These are phyloP conservation scores for Trebouxia gelatinosa DNA, from an alignment of 163 green algal genomes.

Conservation along the genomic window DNA sequence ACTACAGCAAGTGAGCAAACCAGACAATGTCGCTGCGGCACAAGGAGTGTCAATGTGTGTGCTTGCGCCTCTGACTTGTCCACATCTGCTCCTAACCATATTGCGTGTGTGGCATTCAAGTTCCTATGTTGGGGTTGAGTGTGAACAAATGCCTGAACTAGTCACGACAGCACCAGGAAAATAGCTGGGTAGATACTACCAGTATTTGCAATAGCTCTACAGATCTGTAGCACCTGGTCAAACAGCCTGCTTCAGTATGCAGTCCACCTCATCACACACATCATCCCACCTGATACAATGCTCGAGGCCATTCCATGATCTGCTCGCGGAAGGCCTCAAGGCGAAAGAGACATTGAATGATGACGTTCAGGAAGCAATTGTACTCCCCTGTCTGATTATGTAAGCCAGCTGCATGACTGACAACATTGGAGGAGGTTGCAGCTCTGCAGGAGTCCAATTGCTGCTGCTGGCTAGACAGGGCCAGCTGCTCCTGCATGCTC, in stretches of 20 bases:
- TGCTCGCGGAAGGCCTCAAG: slow-evolving; percentile 49
- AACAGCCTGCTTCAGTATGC: not conserved
- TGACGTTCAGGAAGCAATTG: slow-evolving; percentile 86
- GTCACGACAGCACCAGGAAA: not conserved
- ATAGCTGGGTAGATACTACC: not conserved
- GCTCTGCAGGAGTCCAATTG: no score
- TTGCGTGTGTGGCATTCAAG: no score
- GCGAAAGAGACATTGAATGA: slow-evolving; percentile 65
- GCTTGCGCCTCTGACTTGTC: not conserved
- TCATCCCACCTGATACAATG: slow-evolving; percentile 10
- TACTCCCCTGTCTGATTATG: slow-evolving; percentile 74
- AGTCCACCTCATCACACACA: not conserved
- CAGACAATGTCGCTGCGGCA: not conserved
- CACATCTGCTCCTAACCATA: no score
- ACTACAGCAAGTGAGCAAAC: not conserved
- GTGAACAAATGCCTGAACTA: not conserved
- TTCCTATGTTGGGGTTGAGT: not conserved
- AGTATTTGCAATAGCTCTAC: not conserved
- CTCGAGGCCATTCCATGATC: slow-evolving; percentile 27
- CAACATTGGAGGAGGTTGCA: no score
- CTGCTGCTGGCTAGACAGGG: no score
- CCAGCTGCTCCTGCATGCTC: no score
- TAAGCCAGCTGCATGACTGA: slow-evolving; percentile 54
- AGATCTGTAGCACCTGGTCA: not conserved
- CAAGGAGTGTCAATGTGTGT: not conserved